Evolutionary conservation across 129 eudicot species (phyloP), one percentile per base, ranked within the genome.

Genomic region (Lactuca saligna): DNA sequence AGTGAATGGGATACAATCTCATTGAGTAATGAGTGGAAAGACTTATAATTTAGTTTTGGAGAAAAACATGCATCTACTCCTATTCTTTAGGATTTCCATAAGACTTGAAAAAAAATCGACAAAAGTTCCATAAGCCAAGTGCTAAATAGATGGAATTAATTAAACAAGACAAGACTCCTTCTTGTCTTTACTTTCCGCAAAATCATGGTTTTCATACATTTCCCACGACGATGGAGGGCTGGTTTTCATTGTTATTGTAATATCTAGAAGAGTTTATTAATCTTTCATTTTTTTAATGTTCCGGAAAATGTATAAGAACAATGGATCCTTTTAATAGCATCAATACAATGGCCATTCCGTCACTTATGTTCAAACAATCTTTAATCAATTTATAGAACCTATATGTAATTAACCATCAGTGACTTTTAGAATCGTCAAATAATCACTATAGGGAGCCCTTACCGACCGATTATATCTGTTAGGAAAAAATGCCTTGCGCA

Each of bases 31-130:
- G 64, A 68, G 65, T 63, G 50, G 70, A 76, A 66, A 34, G 44
- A 75, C 57, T 76, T 68, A 68, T 61, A 51, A 61, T 68, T 68
- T 68, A 61, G 75, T 68, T 16, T 54, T 60, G 15, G 80, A 76
- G 80, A 68, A 41, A 76, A 61, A 41, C 46, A 68, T 61, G 75
- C 46, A 61, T 61, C 70, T 64, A 51, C 41, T 41, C 75, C 80
- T 76, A 69, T 12, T 68, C 57, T 69, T 68, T 53, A 61, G 80
- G 59, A 25, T 61, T 73, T 73, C 78, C 57, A 44, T 25, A 61
- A 46, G 61, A 51, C 72, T 49, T 48, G 0, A 48, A 49, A 56
- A 66, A 65, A 66, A 66, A 58, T 25, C 54, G 50, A 59, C 16
- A 37, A 56, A 44, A 57, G n/a, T 70, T 48, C 46, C 75, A 71